Conservation (phyloP, 2,329 filamentous ascomycete species). For the Coccinonectria pachysandricola region DNA sequence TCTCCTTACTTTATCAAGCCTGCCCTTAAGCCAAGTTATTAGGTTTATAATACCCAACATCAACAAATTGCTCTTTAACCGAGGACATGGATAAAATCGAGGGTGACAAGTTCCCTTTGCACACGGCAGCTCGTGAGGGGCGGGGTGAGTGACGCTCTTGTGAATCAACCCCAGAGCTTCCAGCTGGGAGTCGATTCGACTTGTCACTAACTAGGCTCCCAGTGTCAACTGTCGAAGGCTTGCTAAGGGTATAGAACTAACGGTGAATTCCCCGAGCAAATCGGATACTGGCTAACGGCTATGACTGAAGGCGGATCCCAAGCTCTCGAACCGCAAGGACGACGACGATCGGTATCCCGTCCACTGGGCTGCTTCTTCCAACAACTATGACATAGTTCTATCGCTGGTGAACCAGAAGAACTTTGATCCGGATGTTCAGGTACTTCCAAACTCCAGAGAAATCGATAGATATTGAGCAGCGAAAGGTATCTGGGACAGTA, state of each 20-base stretch:
- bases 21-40: too few species aligned
- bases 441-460: constrained; percentile 21
- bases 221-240: constrained; percentile 63
- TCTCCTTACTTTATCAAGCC: too few species aligned
- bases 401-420: constrained; percentile 58
- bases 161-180: too few species aligned
- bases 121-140: constrained; percentile 78
- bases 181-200: too few species aligned
- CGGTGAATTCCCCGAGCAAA: too few species aligned
- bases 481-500: too few species aligned
- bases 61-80: too few species aligned
- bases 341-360: constrained; percentile 82
- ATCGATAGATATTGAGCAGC: not conserved
- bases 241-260: constrained; percentile 23
- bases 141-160: constrained; percentile 49
- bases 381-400: constrained; percentile 63
- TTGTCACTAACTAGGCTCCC: too few species aligned
- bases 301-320: constrained; percentile 58
- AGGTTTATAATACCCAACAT: too few species aligned
- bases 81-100: constrained; percentile 24
- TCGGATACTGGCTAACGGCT: constrained; percentile 48
- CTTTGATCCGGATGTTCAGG: constrained; percentile 78
- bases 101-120: constrained; percentile 64
- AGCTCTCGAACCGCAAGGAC: constrained; percentile 61
- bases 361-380: constrained; percentile 88